These are phyloP conservation scores for Paramecium octaurelia DNA, from an alignment of 73 alveolate genomes.

Conservation along the genomic window DNA sequence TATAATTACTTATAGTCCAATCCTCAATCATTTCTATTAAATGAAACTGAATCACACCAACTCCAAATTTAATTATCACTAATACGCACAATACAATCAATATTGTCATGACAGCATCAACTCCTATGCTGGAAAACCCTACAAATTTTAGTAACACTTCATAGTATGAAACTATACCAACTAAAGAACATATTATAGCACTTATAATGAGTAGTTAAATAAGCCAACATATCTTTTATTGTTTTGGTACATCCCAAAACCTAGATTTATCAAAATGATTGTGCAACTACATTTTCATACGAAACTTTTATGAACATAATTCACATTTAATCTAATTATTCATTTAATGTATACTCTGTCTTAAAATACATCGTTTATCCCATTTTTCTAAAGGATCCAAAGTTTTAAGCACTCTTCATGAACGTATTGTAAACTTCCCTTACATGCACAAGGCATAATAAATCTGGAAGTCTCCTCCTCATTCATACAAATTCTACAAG, in stretches of 20 bases:
- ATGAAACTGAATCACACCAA: neutral
- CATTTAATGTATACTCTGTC: neutral
- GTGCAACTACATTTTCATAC: neutral
- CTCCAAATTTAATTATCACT: neutral
- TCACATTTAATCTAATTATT: neutral
- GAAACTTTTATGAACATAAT: neutral
- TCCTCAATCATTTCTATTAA: conserved; percentile 2
- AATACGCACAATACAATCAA: neutral
- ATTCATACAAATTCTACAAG: conserved; percentile 20
- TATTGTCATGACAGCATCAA: neutral
- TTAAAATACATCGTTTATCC: neutral
- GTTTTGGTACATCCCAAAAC: neutral
- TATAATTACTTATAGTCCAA: neutral
- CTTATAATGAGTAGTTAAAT: neutral
- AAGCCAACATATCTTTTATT: conserved; percentile 14
- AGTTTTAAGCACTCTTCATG: conserved; percentile 45
- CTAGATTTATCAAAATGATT: neutral
- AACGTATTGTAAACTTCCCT: neutral
- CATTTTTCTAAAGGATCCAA: conserved; percentile 26
- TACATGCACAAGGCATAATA: conserved; percentile 29
- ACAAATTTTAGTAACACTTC: neutral
- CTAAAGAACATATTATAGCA: neutral
- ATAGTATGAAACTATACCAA: neutral
- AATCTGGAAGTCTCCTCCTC: conserved; percentile 38
- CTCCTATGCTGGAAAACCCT: neutral